Evolutionary conservation across 805 yeast species (phyloP).

Genomic region (Zygoascus biomembranicola): DNA sequence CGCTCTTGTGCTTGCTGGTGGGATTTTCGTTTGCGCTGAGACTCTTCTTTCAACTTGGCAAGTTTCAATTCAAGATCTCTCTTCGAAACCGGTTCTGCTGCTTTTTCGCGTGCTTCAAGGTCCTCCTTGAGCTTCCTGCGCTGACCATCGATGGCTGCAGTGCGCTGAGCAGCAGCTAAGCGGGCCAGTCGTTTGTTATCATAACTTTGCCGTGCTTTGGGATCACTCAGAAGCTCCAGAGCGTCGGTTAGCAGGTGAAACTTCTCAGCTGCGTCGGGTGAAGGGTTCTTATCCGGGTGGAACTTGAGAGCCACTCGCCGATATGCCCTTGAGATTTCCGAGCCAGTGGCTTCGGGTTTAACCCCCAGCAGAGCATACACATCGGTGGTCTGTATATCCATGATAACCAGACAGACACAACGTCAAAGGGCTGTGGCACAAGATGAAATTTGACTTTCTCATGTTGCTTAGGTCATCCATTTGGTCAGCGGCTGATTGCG

Average conservation of each 20-base stretch:
- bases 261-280: conserved; percentile 21
- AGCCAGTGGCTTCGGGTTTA: conserved; percentile 49
- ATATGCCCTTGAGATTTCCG: conserved; percentile 85
- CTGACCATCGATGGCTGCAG: conserved; percentile 9
- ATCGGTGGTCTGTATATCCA: conserved; percentile 9
- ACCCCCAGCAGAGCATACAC: conserved; percentile 19
- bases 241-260: conserved; percentile 20
- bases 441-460: too few relatives aligned
- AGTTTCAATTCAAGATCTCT: conserved; percentile 5
- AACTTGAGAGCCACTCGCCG: conserved; percentile 78
- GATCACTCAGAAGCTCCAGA: conserved; percentile 15
- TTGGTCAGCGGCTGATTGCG: too few relatives aligned
- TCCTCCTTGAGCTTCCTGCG: conserved; percentile 18
- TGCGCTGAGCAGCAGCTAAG: conserved; percentile 7
- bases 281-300: conserved; percentile 25
- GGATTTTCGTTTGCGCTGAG: conserved; percentile 6
- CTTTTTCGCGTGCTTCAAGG: conserved; percentile 18
- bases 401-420: not conserved
- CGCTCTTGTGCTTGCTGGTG: not conserved
- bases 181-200: conserved; percentile 13
- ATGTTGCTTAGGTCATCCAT: too few relatives aligned
- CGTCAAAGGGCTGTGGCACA: not conserved
- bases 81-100: not conserved
- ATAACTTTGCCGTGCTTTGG: conserved; percentile 12
- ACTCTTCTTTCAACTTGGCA: conserved; percentile 15